Evolutionary conservation across 192 early-diverging fungal species (phyloP).

Genomic region (Helicostylum pulchrum): DNA sequence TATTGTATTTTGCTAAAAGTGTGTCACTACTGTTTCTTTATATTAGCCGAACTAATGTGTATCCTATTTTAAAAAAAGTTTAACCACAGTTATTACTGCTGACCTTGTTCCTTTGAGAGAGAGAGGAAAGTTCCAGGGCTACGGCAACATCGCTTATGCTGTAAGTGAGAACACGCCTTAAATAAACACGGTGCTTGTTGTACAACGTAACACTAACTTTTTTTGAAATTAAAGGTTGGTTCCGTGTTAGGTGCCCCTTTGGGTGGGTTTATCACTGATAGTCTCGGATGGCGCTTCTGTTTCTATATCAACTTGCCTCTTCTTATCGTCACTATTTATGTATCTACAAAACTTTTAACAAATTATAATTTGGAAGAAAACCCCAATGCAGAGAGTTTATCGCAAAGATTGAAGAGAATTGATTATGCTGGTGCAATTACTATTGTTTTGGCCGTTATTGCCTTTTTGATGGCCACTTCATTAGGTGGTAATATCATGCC

Average conservation of each 20-base stretch:
- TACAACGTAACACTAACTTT: background rate
- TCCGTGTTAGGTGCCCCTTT: slow-evolving; percentile 68
- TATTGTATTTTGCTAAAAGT: background rate
- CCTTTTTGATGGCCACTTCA: slow-evolving; percentile 48
- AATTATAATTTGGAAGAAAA: slow-evolving; percentile 33
- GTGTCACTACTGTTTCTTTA: too few species aligned
- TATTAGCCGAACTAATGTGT: too few species aligned
- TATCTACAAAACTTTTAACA: slow-evolving; percentile 43
- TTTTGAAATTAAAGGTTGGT: slow-evolving; percentile 20
- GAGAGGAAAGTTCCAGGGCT: slow-evolving; percentile 60
- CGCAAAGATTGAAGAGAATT: slow-evolving; percentile 54
- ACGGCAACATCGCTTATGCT: slow-evolving; percentile 25
- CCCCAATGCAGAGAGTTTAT: slow-evolving; percentile 29
- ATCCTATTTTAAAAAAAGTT: background rate
- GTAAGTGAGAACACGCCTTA: background rate
- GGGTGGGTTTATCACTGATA: slow-evolving; percentile 63
- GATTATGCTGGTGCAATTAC: slow-evolving; percentile 47
- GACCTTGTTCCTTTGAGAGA: slow-evolving; percentile 68
- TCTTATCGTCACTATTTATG: slow-evolving; percentile 45
- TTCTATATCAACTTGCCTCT: slow-evolving; percentile 84
- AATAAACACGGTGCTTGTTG: background rate
- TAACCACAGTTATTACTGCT: slow-evolving; percentile 68
- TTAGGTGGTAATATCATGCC: slow-evolving; percentile 52
- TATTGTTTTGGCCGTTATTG: slow-evolving; percentile 33
- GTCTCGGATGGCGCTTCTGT: slow-evolving; percentile 58